Percentiles rank a stretch among this genome's conserved stretches.
Evolutionary conservation across 2,329 filamentous ascomycete genomes (phyloP).

Genomic region (Colletotrichum tropicale): DNA sequence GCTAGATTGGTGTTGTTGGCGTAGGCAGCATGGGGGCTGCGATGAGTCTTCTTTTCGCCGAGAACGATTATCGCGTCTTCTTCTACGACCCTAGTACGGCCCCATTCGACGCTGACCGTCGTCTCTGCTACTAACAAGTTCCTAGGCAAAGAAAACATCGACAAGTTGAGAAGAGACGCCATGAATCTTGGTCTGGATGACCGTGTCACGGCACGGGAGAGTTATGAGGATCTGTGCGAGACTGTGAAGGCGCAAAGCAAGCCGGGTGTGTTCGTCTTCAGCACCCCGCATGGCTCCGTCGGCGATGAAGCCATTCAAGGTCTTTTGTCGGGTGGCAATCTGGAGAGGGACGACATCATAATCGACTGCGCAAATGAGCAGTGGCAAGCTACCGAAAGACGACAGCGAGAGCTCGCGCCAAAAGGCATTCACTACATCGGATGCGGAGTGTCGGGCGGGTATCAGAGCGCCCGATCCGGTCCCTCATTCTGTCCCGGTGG

Average conservation of each 20-base stretch:
- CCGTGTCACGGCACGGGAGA: slow-evolving; percentile 27
- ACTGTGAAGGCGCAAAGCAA: not conserved
- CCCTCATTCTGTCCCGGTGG: slow-evolving; percentile 73
- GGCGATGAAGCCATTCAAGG: not conserved
- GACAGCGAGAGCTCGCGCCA: slow-evolving; percentile 60
- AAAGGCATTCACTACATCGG: slow-evolving; percentile 70
- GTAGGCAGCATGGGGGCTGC: slow-evolving; percentile 65
- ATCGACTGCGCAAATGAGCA: slow-evolving; percentile 74
- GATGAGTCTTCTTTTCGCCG: slow-evolving; percentile 63
- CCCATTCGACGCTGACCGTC: not conserved
- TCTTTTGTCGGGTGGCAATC: slow-evolving; percentile 10
- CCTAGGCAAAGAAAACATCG: slow-evolving; percentile 44
- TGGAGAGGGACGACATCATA: slow-evolving; percentile 68
- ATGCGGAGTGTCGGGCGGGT: slow-evolving; percentile 72
- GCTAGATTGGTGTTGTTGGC: slow-evolving; percentile 59
- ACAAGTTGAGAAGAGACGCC: slow-evolving; percentile 39
- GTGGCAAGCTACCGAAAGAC: slow-evolving; percentile 66
- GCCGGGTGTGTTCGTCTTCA: not conserved
- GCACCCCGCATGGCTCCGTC: not conserved
- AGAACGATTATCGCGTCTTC: slow-evolving; percentile 58
- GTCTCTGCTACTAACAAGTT: not conserved
- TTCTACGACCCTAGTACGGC: slow-evolving; percentile 53
- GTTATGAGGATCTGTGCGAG: slow-evolving; percentile 36
- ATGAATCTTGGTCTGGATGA: slow-evolving; percentile 30
- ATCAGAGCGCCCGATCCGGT: slow-evolving; percentile 68